Base-by-base conservation (phyloP, 23 red algal genomes). In the Agarophyton chilense region DNA sequence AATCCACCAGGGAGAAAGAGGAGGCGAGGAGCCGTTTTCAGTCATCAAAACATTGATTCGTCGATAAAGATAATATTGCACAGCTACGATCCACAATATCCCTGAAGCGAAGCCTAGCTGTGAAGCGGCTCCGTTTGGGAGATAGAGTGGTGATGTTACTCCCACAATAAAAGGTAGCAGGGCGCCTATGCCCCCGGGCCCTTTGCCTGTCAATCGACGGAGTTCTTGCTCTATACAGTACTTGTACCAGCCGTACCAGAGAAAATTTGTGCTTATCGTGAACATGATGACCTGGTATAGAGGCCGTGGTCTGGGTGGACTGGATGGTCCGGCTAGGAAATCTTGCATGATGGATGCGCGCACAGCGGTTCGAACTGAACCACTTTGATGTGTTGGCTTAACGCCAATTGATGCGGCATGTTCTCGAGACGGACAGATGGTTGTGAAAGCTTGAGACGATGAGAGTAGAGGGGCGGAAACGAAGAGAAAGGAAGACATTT, bases 221-320 rank as follows among this genome's bases (percentile, higher is more conserved):
- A 92, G 54, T 21, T 92, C 89, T 61, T 92, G 73, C 77, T 92
- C 89, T 28, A 83, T 66, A 49, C 74, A 82, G 36, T 71, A 92
- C 62, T 92, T 92, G 77, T 92, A 92, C 78, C 60, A 81, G 44
- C 89, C 89, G 78, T 92, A 92, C 75, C 77, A 92, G 46, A 83
- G 47, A 31, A 92, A 61, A 18, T 76, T 76, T n/a, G 89, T 92
- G 16, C 55, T 67, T 19, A 82, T 35, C 31, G 77, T 73, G 60
- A 81, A 92, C 24, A 81, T 18, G 16, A 83, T 74, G 1, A 92
- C 89, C 14, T 74, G 77, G 44, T 72, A 74, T 1, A 92, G 89
- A 50, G 89, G 89, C 17, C 89, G 89, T 40, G 89, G 84, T 38
- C 36, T 51, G 14, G 84, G 84, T 38, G 84, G 84, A 45, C 9